phyloP scores from a whole-genome alignment of 164 flowering plant species.

The Echeveria elegans region DNA sequence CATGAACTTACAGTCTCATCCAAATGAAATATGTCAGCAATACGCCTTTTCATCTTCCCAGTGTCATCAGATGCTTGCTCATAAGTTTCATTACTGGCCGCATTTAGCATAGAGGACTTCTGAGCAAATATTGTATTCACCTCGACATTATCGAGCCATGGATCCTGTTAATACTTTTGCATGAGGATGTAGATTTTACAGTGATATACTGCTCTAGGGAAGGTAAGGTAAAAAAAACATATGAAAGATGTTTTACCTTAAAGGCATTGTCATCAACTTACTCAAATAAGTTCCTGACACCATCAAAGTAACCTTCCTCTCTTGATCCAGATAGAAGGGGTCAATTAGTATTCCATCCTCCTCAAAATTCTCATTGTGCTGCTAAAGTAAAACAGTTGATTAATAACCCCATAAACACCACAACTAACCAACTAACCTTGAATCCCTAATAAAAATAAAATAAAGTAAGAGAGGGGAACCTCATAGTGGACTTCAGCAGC shows the following conservation, averaged over 20 bases:
- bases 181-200: background rate
- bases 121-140: slow-evolving; percentile 32
- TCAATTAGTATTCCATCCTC: slow-evolving; percentile 77
- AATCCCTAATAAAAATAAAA: background rate
- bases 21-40: slow-evolving; percentile 70
- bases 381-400: slow-evolving; percentile 26
- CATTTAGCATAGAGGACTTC: slow-evolving; percentile 13
- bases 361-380: slow-evolving; percentile 55
- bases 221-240: background rate
- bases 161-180: slow-evolving; percentile 49
- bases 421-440: no score
- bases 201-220: background rate
- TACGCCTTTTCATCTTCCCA: slow-evolving; percentile 77
- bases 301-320: slow-evolving; percentile 90
- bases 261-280: slow-evolving; percentile 48
- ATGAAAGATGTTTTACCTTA: slow-evolving; percentile 41
- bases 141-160: slow-evolving; percentile 93
- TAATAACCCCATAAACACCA: background rate
- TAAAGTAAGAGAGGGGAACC: slow-evolving; percentile 18
- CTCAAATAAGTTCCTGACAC: slow-evolving; percentile 74
- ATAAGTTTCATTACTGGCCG: slow-evolving; percentile 27
- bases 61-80: slow-evolving; percentile 65
- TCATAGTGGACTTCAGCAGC: slow-evolving; percentile 60
- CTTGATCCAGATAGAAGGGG: slow-evolving; percentile 78
- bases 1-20: slow-evolving; percentile 64